Conservation (phyloP, 495 filamentous ascomycete genomes). For the Bombardia bombarda region DNA sequence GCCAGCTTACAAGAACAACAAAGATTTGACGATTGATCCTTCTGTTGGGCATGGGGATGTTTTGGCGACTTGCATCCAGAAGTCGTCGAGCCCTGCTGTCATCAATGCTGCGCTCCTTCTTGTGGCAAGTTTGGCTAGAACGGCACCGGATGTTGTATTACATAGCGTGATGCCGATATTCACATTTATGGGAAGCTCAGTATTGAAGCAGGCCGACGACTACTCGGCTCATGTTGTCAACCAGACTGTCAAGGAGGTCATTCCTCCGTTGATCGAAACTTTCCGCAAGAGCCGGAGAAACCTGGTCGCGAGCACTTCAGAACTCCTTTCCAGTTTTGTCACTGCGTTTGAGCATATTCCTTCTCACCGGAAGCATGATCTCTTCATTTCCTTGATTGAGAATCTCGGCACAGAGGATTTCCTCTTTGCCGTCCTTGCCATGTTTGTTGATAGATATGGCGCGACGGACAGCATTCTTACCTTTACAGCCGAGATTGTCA, state of each 20-base stretch:
- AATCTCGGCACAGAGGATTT: conserved; percentile 81
- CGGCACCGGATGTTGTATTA: conserved; percentile 79
- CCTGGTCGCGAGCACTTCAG: conserved; percentile 69
- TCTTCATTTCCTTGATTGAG: conserved; percentile 74
- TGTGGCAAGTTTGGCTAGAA: conserved; percentile 70
- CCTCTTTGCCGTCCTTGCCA: conserved; percentile 60
- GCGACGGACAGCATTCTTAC: conserved; percentile 37
- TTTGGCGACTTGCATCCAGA: conserved; percentile 84
- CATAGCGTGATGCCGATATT: conserved; percentile 99
- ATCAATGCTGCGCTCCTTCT: conserved; percentile 89
- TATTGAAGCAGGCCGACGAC: conserved; percentile 84
- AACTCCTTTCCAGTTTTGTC: conserved; percentile 84
- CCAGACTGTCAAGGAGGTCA: conserved; percentile 79
- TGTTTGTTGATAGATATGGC: conserved; percentile 64
- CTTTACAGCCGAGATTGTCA: conserved; percentile 48
- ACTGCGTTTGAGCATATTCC: conserved; percentile 94
- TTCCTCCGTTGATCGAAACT: conserved; percentile 83
- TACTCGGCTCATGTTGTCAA: conserved; percentile 92
- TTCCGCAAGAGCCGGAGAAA: conserved; percentile 70
- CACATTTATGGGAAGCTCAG: conserved; percentile 88
- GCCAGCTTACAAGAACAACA: conserved; percentile 55
- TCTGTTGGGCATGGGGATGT: conserved; percentile 74
- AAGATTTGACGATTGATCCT: conserved; percentile 58
- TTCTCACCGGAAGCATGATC: conserved; percentile 64
- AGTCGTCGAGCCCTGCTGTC: conserved; percentile 77